Conservation (phyloP, 306 rosid species). For the Delonix regia region DNA sequence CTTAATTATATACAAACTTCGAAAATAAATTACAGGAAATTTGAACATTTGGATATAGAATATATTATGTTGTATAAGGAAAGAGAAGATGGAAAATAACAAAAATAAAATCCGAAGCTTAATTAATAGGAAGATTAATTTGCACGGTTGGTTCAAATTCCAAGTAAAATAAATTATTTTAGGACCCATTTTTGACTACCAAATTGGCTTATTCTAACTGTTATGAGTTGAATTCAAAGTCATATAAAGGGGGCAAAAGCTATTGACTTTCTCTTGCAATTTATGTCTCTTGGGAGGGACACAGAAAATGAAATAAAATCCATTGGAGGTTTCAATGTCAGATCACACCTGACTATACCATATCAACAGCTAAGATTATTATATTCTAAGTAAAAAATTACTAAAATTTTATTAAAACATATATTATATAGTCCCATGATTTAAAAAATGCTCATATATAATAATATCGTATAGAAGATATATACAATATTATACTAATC, state of each 20-base stretch:
- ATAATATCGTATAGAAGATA: not conserved
- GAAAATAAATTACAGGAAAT: no score
- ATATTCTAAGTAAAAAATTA: not conserved
- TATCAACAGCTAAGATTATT: not conserved
- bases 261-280: not conserved
- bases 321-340: not conserved
- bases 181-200: conserved; percentile 21
- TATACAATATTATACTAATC: no score
- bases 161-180: not conserved
- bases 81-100: no score
- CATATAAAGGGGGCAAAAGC: not conserved
- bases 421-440: not conserved
- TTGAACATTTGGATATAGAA: no score
- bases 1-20: no score
- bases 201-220: no score
- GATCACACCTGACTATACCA: not conserved
- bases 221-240: conserved; percentile 8
- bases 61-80: no score
- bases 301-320: not conserved
- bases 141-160: not conserved
- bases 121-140: not conserved
- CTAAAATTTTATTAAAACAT: not conserved
- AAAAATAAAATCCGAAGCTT: not conserved
- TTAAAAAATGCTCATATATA: not conserved
- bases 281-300: not conserved